A percentile compares a stretch with the other conserved stretches of the same genome.
Evolutionary conservation across 2,329 filamentous ascomycete species (phyloP).

Genomic region (Beauveria sp.): DNA sequence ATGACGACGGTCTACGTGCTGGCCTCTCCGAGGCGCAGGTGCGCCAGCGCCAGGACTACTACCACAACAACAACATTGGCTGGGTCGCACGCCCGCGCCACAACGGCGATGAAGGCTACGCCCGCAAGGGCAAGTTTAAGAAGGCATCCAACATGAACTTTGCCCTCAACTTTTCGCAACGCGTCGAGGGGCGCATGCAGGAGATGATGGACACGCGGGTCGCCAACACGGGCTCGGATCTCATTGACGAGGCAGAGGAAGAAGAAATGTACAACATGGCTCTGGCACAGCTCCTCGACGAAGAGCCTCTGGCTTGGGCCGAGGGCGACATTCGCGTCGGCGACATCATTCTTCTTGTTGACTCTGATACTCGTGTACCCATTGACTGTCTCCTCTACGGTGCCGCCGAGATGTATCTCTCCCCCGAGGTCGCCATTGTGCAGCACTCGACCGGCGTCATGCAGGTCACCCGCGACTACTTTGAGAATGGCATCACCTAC

Average conservation of each 20-base stretch:
- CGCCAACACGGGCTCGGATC: conserved; percentile 13
- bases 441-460: conserved; percentile 70
- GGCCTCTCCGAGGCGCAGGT: conserved; percentile 34
- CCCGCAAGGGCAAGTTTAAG: conserved; percentile 59
- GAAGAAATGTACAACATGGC: conserved; percentile 41
- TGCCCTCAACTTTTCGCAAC: conserved; percentile 52
- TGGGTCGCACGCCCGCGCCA: conserved; percentile 40
- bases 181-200: conserved; percentile 53
- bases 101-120: conserved; percentile 39
- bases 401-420: conserved; percentile 64
- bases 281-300: conserved; percentile 42
- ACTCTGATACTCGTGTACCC: conserved; percentile 63
- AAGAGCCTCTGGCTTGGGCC: conserved; percentile 42
- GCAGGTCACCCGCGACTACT: conserved; percentile 65
- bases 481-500: conserved; percentile 67
- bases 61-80: conserved; percentile 40
- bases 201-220: conserved; percentile 18
- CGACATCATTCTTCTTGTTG: conserved; percentile 58
- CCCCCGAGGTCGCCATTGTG: conserved; percentile 62
- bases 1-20: conserved; percentile 55
- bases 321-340: conserved; percentile 54
- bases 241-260: conserved; percentile 24
- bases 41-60: conserved; percentile 37
- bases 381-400: conserved; percentile 60
- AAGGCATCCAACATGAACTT: conserved; percentile 74